phyloP scores from a whole-genome alignment of 2,329 filamentous ascomycete genomes.

The Colletotrichum spinosum region DNA sequence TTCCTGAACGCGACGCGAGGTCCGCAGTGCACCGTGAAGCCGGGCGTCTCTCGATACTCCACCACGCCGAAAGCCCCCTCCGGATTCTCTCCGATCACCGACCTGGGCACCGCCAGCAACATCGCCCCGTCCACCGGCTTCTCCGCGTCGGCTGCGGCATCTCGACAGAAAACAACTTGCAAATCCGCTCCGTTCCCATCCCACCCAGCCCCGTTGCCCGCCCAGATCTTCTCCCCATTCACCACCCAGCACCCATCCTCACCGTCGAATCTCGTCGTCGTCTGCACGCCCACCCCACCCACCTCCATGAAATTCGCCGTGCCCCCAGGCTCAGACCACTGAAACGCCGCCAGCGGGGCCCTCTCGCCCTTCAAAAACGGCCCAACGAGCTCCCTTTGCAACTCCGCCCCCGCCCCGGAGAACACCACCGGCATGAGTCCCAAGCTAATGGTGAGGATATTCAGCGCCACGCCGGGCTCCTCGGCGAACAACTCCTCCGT shows the following conservation, averaged over 20 bases:
- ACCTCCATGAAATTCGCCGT: conserved; percentile 64
- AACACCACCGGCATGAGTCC: conserved; percentile 64
- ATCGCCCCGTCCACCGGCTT: conserved; percentile 51
- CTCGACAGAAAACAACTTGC: conserved; percentile 63
- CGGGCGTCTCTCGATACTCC: conserved; percentile 56
- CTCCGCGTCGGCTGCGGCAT: conserved; percentile 40
- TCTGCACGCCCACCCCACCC: conserved; percentile 59
- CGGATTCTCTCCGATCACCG: conserved; percentile 58
- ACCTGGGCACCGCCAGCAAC: conserved; percentile 61
- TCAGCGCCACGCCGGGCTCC: conserved; percentile 61
- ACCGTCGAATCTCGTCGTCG: conserved; percentile 59
- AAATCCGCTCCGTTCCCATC: conserved; percentile 63
- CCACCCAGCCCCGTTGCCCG: conserved; percentile 66
- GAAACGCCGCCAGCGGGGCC: conserved; percentile 61
- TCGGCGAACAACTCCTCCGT: conserved; percentile 65
- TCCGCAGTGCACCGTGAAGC: conserved; percentile 60
- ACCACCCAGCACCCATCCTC: conserved; percentile 58
- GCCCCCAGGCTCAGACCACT: conserved; percentile 63
- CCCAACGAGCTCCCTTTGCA: conserved; percentile 55
- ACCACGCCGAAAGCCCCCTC: conserved; percentile 58
- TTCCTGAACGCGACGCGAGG: conserved; percentile 61
- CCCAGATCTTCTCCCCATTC: conserved; percentile 68
- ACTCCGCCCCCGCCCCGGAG: conserved; percentile 49
- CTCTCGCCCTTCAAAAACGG: conserved; percentile 59
- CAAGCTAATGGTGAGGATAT: conserved; percentile 63